A percentile compares a stretch with the other conserved stretches of the same genome.
Evolutionary conservation across 2,329 filamentous ascomycete genomes (phyloP).

Genomic region (Hypoxylon sp.): DNA sequence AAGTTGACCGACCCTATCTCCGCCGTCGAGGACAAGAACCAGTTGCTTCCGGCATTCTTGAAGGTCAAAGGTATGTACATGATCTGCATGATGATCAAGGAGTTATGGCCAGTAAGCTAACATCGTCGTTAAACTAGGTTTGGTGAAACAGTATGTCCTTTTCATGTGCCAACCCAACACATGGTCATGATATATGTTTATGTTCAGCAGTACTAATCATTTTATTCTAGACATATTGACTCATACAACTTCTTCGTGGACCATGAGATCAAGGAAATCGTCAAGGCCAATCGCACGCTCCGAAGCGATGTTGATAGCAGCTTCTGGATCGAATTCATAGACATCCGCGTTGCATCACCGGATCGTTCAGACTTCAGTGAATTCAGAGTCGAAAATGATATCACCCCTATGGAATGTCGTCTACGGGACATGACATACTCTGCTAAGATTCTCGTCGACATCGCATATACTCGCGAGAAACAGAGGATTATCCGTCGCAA

Average conservation of each 20-base stretch:
- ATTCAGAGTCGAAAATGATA: conserved; percentile 77
- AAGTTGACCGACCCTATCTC: conserved; percentile 76
- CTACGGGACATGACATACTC: conserved; percentile 98
- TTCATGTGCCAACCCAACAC: background rate
- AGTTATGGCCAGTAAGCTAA: conserved; percentile 46
- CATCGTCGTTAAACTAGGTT: conserved; percentile 59
- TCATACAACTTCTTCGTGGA: conserved; percentile 99
- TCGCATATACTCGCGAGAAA: conserved; percentile 88
- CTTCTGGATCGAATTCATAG: conserved; percentile 93
- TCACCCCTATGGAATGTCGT: conserved; percentile 97
- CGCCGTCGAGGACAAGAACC: conserved; percentile 90
- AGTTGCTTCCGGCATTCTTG: conserved; percentile 94
- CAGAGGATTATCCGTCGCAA: conserved; percentile 80
- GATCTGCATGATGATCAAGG: conserved; percentile 25
- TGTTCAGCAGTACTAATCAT: conserved; percentile 35
- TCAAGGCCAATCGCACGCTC: conserved; percentile 89
- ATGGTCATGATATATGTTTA: background rate
- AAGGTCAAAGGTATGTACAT: conserved; percentile 84
- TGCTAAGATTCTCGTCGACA: conserved; percentile 92
- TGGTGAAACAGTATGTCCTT: conserved; percentile 83
- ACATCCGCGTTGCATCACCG: conserved; percentile 89
- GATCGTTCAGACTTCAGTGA: conserved; percentile 83
- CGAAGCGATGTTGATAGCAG: conserved; percentile 92
- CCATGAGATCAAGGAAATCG: conserved; percentile 96
- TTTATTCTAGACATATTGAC: conserved; percentile 79